phyloP scores from a whole-genome alignment of 805 yeast genomes.

The Kuraishia borneana region DNA sequence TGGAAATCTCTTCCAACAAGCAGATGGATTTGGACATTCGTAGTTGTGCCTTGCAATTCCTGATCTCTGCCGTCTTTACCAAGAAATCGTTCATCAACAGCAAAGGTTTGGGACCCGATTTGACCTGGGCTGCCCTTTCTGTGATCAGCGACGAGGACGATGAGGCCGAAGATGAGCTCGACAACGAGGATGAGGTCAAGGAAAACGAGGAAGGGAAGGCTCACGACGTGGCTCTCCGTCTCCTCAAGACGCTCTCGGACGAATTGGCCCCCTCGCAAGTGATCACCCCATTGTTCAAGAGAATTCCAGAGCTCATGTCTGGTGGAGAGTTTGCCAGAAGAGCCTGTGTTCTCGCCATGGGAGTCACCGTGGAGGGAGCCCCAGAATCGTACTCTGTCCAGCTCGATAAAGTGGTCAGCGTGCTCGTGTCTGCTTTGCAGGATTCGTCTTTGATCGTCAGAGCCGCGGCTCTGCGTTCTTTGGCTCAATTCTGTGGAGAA shows the following conservation, averaged over 20 bases:
- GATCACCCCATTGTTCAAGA: constrained; percentile 65
- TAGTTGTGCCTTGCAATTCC: constrained; percentile 72
- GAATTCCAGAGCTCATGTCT: constrained; percentile 42
- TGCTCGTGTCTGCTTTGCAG: constrained; percentile 64
- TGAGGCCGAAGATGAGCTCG: constrained; percentile 64
- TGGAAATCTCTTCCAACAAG: constrained; percentile 61
- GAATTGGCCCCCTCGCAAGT: constrained; percentile 92
- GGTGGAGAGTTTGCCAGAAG: constrained; percentile 74
- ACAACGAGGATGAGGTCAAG: constrained; percentile 78
- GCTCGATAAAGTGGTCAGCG: constrained; percentile 60
- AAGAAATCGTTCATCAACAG: constrained; percentile 73
- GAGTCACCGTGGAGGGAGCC: constrained; percentile 82
- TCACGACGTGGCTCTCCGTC: constrained; percentile 63
- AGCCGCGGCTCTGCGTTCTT: constrained; percentile 76
- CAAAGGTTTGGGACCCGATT: constrained; percentile 74
- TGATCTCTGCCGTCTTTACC: constrained; percentile 66
- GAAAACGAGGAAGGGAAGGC: constrained; percentile 90
- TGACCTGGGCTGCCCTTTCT: constrained; percentile 62
- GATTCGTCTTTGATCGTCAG: constrained; percentile 67
- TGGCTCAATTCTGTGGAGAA: constrained; percentile 70
- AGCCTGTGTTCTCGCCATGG: constrained; percentile 74
- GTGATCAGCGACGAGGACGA: constrained; percentile 76
- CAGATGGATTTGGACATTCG: constrained; percentile 58
- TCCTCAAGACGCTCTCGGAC: constrained; percentile 66
- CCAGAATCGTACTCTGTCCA: constrained; percentile 84